Evolutionary conservation across 495 filamentous ascomycete genomes (phyloP), one percentile per base, ranked within the genome.

Genomic region (Penicillium manginii): DNA sequence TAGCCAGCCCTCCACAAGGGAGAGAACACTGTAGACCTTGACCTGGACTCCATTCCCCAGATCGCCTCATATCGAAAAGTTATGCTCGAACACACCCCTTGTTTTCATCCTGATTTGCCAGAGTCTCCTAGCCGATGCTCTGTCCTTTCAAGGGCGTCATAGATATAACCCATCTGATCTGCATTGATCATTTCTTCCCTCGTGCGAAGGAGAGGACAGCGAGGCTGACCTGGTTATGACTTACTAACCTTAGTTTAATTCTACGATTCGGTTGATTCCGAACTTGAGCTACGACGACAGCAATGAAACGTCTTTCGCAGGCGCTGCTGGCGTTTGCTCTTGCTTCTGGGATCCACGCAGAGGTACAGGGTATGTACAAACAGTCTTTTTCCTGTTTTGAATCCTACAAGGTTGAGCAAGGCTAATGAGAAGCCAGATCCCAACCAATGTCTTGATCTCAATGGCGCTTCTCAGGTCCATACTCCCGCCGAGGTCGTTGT

Each of bases 401-500:
- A 23, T 15, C 14, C 4, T 5, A 47, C 21, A 32, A 39, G 4
- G 8, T 47, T 37, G 4, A 47, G 23, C 10, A 18, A 37, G 43
- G 42, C 61, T 66, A 19, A 66, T 29, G 3, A 10, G 1, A 48
- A 2, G 3, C 19, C 54, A 63, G 59, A 43, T 6, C 39, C 60
- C 9, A 45, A 26, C 29, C 32, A 48, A 21, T 54, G 59, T 8
- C 19, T 45, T 15, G 54, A 37, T 4, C 45, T 55, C 18, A 26
- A 64, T 51, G 55, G 23, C 33, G n/a, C 50, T 32, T 43, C 48
- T 31, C 53, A 66, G 22, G 23, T 51, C 37, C 31, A 63, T 50
- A 78, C 67, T 42, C 71, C 65, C 21, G 66, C 77, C 17, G 74
- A 84, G 49, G 83, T 88, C 17, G 74, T 88, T 26, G 82, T 90